Percentiles rank a stretch among this genome's conserved stretches.
Conservation (phyloP, 2,329 filamentous ascomycete species). For the Microcyclospora tardicrescens region DNA sequence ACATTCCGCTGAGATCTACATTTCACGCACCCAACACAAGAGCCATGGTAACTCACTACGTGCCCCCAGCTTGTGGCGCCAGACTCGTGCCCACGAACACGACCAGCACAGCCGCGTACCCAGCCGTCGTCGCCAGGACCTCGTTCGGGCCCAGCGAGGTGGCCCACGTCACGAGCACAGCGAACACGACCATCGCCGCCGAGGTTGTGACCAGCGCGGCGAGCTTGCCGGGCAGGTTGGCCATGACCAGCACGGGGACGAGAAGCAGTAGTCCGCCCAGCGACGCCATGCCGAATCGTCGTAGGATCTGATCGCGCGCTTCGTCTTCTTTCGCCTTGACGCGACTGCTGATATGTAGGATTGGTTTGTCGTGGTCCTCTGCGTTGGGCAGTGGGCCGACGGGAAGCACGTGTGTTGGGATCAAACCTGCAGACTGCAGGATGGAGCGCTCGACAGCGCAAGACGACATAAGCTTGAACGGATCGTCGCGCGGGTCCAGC, state of each 20-base stretch:
- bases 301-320: background rate
- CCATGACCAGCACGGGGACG: constrained; percentile 7
- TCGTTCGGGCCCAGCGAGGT: constrained; percentile 3
- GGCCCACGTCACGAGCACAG: constrained; percentile 1
- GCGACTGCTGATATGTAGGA: background rate
- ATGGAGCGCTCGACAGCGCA: constrained; percentile 1
- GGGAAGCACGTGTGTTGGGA: constrained; percentile 3
- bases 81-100: constrained; percentile 3
- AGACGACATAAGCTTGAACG: constrained; percentile 2
- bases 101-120: constrained; percentile 6
- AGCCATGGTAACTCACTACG: too few relatives aligned
- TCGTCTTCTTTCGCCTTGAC: constrained; percentile 1
- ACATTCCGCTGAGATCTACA: too few relatives aligned
- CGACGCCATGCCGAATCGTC: constrained; percentile 4
- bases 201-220: constrained; percentile 4
- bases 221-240: constrained; percentile 1
- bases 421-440: constrained; percentile 1
- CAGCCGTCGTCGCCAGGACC: constrained; percentile 4
- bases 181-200: constrained; percentile 4
- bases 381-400: background rate
- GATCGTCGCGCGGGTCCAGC: background rate
- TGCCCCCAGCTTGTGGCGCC: too few relatives aligned
- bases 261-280: constrained; percentile 4
- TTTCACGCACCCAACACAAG: too few relatives aligned
- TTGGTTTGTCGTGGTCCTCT: background rate